Conservation (phyloP, 768 basidiomycete species). For the Leccinum subtestaceum region DNA sequence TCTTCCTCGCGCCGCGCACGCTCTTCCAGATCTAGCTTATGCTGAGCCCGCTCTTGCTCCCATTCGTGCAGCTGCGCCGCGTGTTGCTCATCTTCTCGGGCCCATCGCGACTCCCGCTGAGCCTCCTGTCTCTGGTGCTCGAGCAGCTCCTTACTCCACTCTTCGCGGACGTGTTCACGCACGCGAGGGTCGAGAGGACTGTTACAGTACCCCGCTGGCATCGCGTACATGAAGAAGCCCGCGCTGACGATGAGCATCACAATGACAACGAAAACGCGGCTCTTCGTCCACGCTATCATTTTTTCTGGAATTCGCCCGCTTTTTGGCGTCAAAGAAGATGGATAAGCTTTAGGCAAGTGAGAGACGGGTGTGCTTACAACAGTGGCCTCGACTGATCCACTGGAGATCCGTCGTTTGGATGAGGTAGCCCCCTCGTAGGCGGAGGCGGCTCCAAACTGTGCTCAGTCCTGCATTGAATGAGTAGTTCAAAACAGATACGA, state of each 20-base stretch:
- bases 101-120: conserved; percentile 18
- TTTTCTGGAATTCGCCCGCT: not conserved
- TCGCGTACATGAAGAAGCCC: conserved; percentile 6
- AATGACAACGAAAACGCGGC: not conserved
- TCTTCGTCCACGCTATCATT: not conserved
- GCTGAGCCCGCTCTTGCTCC: conserved; percentile 18
- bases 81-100: conserved; percentile 17
- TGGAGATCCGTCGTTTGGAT: not conserved
- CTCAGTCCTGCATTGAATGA: too few species aligned
- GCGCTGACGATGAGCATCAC: conserved; percentile 1
- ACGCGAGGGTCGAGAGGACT: conserved; percentile 18
- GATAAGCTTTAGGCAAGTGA: too few species aligned
- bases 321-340: not conserved
- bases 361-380: conserved; percentile 4
- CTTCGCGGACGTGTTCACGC: conserved; percentile 17
- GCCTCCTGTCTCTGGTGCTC: conserved; percentile 17
- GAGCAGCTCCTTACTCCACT: conserved; percentile 20
- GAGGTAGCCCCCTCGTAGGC: too few species aligned
- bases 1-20: conserved; percentile 17
- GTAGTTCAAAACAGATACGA: too few species aligned
- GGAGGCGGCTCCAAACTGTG: too few species aligned
- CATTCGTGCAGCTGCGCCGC: conserved; percentile 10
- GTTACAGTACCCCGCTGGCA: conserved; percentile 19
- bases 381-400: not conserved
- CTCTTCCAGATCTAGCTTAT: conserved; percentile 17